Evolutionary conservation across 2,329 filamentous ascomycete genomes (phyloP).

Genomic region (Coniochaeta pulveracea): DNA sequence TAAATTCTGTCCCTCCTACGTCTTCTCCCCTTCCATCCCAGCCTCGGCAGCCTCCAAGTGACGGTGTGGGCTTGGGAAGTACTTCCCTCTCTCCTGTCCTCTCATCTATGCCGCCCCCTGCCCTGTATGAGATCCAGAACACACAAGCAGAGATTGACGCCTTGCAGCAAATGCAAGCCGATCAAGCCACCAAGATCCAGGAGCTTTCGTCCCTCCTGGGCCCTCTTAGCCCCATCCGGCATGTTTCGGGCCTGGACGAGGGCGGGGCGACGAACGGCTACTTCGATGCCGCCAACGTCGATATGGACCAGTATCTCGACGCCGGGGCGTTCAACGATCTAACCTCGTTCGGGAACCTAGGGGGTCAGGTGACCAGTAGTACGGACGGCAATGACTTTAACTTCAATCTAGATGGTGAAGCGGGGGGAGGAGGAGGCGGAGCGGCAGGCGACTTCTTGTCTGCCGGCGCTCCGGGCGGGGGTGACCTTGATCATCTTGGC

Average conservation of each 20-base stretch:
- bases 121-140: conserved; percentile 50
- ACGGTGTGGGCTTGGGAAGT: too few species aligned
- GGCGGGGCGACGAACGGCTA: conserved; percentile 19
- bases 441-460: conserved; percentile 15
- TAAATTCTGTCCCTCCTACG: conserved; percentile 1
- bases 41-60: conserved; percentile 6
- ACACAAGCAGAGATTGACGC: conserved; percentile 69
- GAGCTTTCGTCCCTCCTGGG: conserved; percentile 64
- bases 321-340: conserved; percentile 23
- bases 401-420: conserved; percentile 32
- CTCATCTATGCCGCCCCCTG: conserved; percentile 33
- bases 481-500: too few species aligned
- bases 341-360: conserved; percentile 4
- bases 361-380: conserved; percentile 1
- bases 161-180: conserved; percentile 65
- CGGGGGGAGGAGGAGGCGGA: conserved; percentile 12
- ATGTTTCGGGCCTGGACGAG: conserved; percentile 58
- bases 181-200: conserved; percentile 68
- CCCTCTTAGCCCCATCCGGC: conserved; percentile 69
- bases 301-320: conserved; percentile 39
- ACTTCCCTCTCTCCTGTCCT: conserved; percentile 33
- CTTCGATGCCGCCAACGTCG: conserved; percentile 21
- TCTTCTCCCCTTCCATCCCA: conserved; percentile 7
- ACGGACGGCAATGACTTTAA: conserved; percentile 29
- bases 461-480: conserved; percentile 10